Base-by-base conservation (phyloP, 495 filamentous ascomycete species). In the Aspergillus homomorphus region DNA sequence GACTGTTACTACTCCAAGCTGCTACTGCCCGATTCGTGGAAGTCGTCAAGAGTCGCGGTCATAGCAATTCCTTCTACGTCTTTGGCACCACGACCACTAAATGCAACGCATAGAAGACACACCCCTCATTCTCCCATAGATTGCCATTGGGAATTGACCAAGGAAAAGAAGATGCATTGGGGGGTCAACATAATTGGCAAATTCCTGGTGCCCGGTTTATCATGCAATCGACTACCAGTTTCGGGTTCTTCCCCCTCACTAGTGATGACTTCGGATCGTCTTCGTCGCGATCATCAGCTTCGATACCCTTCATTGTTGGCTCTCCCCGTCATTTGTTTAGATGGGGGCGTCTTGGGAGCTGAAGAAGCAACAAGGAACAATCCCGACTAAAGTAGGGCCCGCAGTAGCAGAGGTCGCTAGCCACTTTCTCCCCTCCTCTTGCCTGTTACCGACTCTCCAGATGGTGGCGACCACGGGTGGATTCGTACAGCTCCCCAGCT, bases 361-460 rank as follows among this genome's bases (percentile, higher is more conserved):
- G 45, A 46, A 23, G 45, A 46, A 38, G 33, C 33, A 38, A 41
- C 16, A 42, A 61, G 26, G 20, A 19, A 50, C 30, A 58, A 48
- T 24, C 51, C 48, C 50, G 20, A 54, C 61, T 63, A 63, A 60
- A 43, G 51, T 60, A 59, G 57, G 33, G 56, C 28, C 23, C 57
- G 49, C 49, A 57, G 43, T 63, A 63, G 61, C 43, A 59, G 50
- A 49, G n/a, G 12, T 53, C 48, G 46, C 61, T 63, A 56, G 53
- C 61, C 19, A 55, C 53, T 46, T 45, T 21, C 43, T 16, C 26
- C 56, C 23, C 16, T 54, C 41, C 42, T 9, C 23, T 12, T 55
- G 41, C 42, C 45, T 46, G 22, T 15, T 21, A 3, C 10, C 7
- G 18, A 21, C 15, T 16, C 26, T 30, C 33, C 4, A 38, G 33